A percentile compares a stretch with the other conserved stretches of the same genome.
phyloP scores from a whole-genome alignment of 257 asterid species.

The Nicotiana otophora region DNA sequence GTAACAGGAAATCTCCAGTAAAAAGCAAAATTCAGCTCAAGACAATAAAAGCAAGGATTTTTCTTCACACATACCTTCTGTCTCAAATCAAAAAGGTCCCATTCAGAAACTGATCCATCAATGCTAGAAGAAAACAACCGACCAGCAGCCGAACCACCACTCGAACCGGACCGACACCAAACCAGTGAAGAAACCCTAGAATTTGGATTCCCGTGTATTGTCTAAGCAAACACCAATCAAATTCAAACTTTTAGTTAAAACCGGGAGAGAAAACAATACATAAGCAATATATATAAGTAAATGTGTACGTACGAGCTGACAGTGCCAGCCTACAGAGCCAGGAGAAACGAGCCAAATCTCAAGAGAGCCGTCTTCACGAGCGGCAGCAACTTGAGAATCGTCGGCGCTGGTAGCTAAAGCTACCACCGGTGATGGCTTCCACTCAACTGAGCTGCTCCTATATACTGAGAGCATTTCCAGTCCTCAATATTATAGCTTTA shows the following conservation, averaged over 20 bases:
- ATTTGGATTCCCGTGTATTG: slow-evolving; percentile 81
- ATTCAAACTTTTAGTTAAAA: slow-evolving; percentile 12
- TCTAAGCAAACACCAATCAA: slow-evolving; percentile 36
- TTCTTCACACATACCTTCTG: slow-evolving; percentile 51
- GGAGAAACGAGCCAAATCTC: slow-evolving; percentile 99
- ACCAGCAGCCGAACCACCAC: slow-evolving; percentile 40
- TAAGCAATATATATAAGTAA: not conserved
- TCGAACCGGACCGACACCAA: slow-evolving; percentile 76
- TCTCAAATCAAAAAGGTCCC: slow-evolving; percentile 75
- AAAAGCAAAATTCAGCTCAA: not conserved
- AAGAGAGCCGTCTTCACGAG: slow-evolving; percentile 78
- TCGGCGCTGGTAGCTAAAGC: slow-evolving; percentile 93
- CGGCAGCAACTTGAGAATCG: slow-evolving; percentile 91
- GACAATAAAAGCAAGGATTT: not conserved
- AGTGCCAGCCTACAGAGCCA: slow-evolving; percentile 99
- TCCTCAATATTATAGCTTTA: not conserved
- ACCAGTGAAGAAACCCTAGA: slow-evolving; percentile 78
- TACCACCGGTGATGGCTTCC: slow-evolving; percentile 83
- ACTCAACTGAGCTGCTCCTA: slow-evolving; percentile 61
- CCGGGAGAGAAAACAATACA: not conserved
- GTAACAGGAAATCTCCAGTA: no score
- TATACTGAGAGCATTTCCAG: slow-evolving; percentile 45
- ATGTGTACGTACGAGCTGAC: slow-evolving; percentile 65
- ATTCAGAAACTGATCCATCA: slow-evolving; percentile 84
- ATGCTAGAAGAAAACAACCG: slow-evolving; percentile 75